Percentiles rank a stretch among this genome's conserved stretches.
Evolutionary conservation across 805 yeast species (phyloP).

Genomic region (Lipomyces yamadae): DNA sequence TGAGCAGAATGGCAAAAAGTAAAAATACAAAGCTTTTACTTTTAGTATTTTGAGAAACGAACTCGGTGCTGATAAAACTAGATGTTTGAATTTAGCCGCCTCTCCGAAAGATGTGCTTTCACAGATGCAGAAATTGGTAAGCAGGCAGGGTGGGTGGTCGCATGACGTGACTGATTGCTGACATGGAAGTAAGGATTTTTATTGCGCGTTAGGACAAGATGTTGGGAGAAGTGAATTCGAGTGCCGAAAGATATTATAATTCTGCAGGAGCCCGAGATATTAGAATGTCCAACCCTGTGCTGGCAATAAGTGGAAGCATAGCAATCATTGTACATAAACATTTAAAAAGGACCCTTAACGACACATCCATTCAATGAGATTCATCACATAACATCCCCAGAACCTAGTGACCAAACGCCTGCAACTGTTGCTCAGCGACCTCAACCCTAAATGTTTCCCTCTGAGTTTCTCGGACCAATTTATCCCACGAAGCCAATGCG

Average conservation of each 20-base stretch:
- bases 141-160: background rate
- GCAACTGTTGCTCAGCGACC: conserved; percentile 30
- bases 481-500: conserved; percentile 32
- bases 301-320: background rate
- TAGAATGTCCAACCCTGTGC: background rate
- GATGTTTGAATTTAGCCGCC: conserved; percentile 25
- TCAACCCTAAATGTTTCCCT: conserved; percentile 32
- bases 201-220: conserved; percentile 29
- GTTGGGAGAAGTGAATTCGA: conserved; percentile 29
- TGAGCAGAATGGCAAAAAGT: conserved; percentile 19
- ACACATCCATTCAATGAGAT: background rate
- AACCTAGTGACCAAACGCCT: conserved; percentile 24
- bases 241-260: conserved; percentile 24
- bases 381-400: background rate
- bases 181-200: conserved; percentile 18
- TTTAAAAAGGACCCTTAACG: background rate
- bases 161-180: background rate
- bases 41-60: background rate
- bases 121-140: conserved; percentile 32
- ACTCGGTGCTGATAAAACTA: background rate
- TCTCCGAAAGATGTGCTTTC: conserved; percentile 28
- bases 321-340: background rate
- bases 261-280: background rate
- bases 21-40: background rate
- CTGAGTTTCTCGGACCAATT: conserved; percentile 21